Evolutionary conservation across 2,329 filamentous ascomycete species (phyloP).

Genomic region (Fusarium pseudocircinatum): DNA sequence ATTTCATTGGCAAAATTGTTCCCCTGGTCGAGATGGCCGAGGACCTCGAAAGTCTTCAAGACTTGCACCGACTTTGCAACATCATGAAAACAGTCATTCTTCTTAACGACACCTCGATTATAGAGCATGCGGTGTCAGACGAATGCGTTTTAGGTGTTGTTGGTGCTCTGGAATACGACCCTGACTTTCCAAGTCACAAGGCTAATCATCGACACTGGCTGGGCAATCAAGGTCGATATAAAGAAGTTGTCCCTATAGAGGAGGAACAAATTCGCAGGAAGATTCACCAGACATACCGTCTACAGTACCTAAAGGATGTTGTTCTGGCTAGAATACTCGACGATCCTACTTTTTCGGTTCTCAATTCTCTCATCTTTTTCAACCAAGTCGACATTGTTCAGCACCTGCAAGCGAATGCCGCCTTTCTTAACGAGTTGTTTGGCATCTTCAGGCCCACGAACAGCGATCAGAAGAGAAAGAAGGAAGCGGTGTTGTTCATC

Average conservation of each 20-base stretch:
- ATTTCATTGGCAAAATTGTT: constrained; percentile 88
- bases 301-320: constrained; percentile 98
- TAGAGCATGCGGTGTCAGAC: constrained; percentile 92
- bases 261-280: constrained; percentile 84
- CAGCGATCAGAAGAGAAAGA: constrained; percentile 76
- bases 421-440: constrained; percentile 87
- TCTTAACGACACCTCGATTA: constrained; percentile 93
- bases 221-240: constrained; percentile 87
- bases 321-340: constrained; percentile 95
- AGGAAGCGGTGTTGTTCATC: constrained; percentile 94
- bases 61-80: constrained; percentile 92
- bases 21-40: constrained; percentile 89
- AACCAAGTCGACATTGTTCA: constrained; percentile 98
- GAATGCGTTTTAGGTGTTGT: constrained; percentile 91
- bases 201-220: constrained; percentile 96
- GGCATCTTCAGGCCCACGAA: constrained; percentile 78
- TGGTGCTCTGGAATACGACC: constrained; percentile 95
- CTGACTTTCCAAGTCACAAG: constrained; percentile 97
- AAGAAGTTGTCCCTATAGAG: constrained; percentile 94
- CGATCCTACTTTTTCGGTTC: constrained; percentile 95
- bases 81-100: constrained; percentile 98
- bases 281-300: constrained; percentile 94
- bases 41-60: constrained; percentile 85
- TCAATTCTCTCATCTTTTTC: constrained; percentile 98
- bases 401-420: constrained; percentile 84